These are phyloP conservation scores for Penicillium italicum DNA, from an alignment of 2,329 filamentous ascomycete genomes.

Conservation along the genomic window DNA sequence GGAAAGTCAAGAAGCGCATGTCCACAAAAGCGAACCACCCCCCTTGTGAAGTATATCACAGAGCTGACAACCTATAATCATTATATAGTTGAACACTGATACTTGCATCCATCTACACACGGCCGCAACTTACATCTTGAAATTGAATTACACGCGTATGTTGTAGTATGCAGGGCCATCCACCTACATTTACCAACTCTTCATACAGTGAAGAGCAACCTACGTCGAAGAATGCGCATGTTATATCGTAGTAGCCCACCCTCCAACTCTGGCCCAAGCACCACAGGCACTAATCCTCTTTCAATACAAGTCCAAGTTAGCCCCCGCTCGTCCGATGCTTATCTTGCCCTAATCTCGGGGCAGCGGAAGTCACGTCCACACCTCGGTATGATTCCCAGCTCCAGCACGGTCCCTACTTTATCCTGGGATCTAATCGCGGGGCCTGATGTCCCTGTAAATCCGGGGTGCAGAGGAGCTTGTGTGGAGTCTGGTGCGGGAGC, in stretches of 20 bases:
- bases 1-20: neutral
- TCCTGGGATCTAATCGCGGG: conserved; percentile 11
- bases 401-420: conserved; percentile 24
- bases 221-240: neutral
- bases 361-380: conserved; percentile 16
- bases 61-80: neutral
- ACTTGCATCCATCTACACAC: neutral
- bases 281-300: neutral
- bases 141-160: neutral
- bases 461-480: conserved; percentile 22
- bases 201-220: neutral
- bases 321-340: conserved; percentile 17
- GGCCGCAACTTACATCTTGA: neutral
- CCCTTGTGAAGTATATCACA: no score
- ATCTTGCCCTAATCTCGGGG: conserved; percentile 13
- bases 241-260: neutral
- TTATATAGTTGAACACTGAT: neutral
- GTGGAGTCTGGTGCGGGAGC: conserved; percentile 17
- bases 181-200: neutral
- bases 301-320: neutral
- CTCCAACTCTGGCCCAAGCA: neutral
- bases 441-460: conserved; percentile 14
- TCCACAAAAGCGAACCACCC: no score
- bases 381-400: conserved; percentile 9
- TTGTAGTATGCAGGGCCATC: neutral